Base-by-base conservation (phyloP, 768 basidiomycete genomes). In the Austroboletus festivus region DNA sequence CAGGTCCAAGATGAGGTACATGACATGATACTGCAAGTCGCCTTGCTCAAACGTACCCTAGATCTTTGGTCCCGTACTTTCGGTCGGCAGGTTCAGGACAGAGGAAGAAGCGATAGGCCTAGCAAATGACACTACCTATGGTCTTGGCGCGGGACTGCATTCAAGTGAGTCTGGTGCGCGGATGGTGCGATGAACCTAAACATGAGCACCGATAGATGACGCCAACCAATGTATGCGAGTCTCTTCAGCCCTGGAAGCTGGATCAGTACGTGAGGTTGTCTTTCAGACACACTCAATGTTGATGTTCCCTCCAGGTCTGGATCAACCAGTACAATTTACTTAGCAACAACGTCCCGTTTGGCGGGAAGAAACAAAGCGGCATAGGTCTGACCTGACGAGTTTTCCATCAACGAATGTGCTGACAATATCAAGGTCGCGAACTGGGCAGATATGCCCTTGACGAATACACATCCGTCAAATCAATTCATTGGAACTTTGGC, bases 41-140 rank as follows among this genome's bases (percentile, higher is more conserved):
- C 18, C 34, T 4, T 35, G 37, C 48, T 52, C 40, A 61, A 47
- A 51, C 43, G 12, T 53, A 28, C 18, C 4, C 26, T 50, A 94
- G 84, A 96, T 96, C 56, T 98, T 98, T 65, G 95, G 95, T 9
- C 95, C 95, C 22, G 94, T 98, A 3, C 78, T 94, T 34, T 78
- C 82, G 21, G 80, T 97, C 37, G 85, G 84, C 37, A 81, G 74
- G 55, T 97, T 97, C 72, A 81, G 79, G 55, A 85, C 86, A 7
- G 94, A 96, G 67, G 85, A 87, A 49, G 91, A 96, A 63, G 93
- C 83, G 4, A 82, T 97, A 55, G 61, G 72, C 35, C 69, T 92
- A 15, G 94, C 93, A 28, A 97, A 97, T 68, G 81, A 87, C 62
- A 91, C 93, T 6, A 79, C 74, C 42, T 97, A 95, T 66, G 95